phyloP scores from a whole-genome alignment of 345 rosid genomes.

The Laguncularia racemosa region DNA sequence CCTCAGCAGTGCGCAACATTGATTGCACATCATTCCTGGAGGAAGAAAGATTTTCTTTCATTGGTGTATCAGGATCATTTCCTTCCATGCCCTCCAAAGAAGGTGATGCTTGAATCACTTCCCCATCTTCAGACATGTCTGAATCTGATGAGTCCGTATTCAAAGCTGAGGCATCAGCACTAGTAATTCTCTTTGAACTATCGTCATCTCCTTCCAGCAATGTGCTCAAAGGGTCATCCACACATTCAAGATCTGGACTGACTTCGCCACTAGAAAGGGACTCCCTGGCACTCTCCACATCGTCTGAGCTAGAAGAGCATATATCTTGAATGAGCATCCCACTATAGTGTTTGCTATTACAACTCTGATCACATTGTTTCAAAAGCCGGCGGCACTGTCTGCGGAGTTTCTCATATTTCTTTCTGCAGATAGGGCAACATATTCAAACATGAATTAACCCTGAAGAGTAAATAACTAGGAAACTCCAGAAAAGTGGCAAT shows the following conservation, averaged over 20 bases:
- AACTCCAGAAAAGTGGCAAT: too few species aligned
- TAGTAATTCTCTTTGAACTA: slow-evolving; percentile 34
- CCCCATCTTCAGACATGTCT: slow-evolving; percentile 68
- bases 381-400: slow-evolving; percentile 51
- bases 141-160: slow-evolving; percentile 77
- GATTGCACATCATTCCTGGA: slow-evolving; percentile 24
- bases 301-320: slow-evolving; percentile 61
- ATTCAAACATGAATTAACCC: background rate
- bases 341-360: slow-evolving; percentile 21
- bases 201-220: slow-evolving; percentile 42
- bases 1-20: slow-evolving; percentile 34
- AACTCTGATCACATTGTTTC: slow-evolving; percentile 28
- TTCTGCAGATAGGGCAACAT: slow-evolving; percentile 32
- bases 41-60: slow-evolving; percentile 26
- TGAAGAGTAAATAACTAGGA: background rate
- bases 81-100: slow-evolving; percentile 37
- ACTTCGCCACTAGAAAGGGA: slow-evolving; percentile 58
- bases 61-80: slow-evolving; percentile 19
- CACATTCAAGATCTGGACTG: slow-evolving; percentile 36
- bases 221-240: slow-evolving; percentile 46
- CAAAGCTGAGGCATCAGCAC: slow-evolving; percentile 43
- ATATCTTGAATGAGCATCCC: slow-evolving; percentile 39
- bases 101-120: slow-evolving; percentile 37
- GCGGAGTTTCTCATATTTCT: slow-evolving; percentile 81
- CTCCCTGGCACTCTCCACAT: slow-evolving; percentile 59